phyloP scores from a whole-genome alignment of 2,329 filamentous ascomycete genomes.

The Phaeophleospora eucalypticola region DNA sequence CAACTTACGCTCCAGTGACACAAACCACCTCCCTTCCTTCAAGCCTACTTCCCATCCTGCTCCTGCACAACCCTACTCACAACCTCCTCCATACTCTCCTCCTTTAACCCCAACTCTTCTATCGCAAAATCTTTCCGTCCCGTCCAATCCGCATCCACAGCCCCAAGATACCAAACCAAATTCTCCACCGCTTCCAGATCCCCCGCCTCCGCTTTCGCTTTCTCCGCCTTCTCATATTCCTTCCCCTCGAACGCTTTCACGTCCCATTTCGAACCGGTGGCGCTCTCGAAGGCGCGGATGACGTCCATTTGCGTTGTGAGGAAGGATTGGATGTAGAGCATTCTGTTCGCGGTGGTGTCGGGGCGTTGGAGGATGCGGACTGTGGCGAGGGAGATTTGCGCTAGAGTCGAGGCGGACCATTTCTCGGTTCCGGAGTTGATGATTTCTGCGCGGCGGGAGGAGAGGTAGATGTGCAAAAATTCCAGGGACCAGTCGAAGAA shows the following conservation, averaged over 20 bases:
- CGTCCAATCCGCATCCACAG: constrained; percentile 31
- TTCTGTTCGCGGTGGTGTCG: constrained; percentile 54
- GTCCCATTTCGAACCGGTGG: constrained; percentile 49
- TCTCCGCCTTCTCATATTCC: constrained; percentile 29
- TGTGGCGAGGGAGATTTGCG: constrained; percentile 51
- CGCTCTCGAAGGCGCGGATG: constrained; percentile 50
- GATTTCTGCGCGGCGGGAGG: constrained; percentile 49
- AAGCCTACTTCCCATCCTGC: constrained; percentile 6
- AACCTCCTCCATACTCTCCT: constrained; percentile 38
- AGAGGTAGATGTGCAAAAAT: constrained; percentile 51
- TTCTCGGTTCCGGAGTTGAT: constrained; percentile 54
- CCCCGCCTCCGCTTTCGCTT: constrained; percentile 35
- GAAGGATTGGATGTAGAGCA: constrained; percentile 56
- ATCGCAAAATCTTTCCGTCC: constrained; percentile 38
- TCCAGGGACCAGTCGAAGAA: constrained; percentile 61
- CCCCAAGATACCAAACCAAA: constrained; percentile 30
- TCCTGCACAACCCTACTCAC: constrained; percentile 32
- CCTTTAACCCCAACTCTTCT: constrained; percentile 38
- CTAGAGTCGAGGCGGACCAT: constrained; percentile 51
- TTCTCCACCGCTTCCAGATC: constrained; percentile 32
- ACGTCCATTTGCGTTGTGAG: constrained; percentile 57
- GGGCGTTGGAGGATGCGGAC: constrained; percentile 49
- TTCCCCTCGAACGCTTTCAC: constrained; percentile 40
- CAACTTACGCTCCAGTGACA: too few species aligned
- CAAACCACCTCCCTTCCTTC: too few species aligned